Percentiles rank a stretch among this genome's conserved stretches.
These are phyloP conservation scores for Eremochloa ophiuroides DNA, from an alignment of 176 grass and related monocot species.

Conservation along the genomic window DNA sequence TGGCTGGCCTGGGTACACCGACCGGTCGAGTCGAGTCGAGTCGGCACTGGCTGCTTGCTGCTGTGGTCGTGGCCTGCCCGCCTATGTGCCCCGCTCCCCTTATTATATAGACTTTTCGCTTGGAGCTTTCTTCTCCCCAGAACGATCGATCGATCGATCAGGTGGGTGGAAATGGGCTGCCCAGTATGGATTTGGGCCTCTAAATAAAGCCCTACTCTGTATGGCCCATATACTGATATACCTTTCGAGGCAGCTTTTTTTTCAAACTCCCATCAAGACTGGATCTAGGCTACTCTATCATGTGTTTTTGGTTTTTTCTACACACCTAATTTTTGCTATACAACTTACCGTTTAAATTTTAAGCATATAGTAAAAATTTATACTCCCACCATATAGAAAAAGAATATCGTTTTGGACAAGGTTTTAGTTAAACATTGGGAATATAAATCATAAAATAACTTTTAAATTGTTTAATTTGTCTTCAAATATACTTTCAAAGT, in stretches of 20 bases:
- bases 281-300: neutral
- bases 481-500: too few relatives aligned
- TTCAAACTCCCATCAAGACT: too few relatives aligned
- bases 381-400: too few relatives aligned
- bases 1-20: neutral
- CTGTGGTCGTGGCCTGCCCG: neutral
- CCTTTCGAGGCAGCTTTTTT: too few relatives aligned
- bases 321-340: neutral
- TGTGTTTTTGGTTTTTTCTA: neutral
- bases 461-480: too few relatives aligned
- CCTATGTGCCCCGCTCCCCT: neutral
- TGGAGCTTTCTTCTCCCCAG: neutral
- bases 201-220: neutral
- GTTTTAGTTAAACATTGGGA: too few relatives aligned
- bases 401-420: too few relatives aligned
- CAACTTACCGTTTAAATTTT: too few relatives aligned
- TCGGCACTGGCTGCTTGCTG: neutral
- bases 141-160: neutral
- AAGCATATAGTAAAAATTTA: too few relatives aligned
- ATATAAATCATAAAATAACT: too few relatives aligned
- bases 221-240: too few relatives aligned
- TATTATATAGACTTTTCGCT: constrained; percentile 19
- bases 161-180: neutral
- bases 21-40: neutral
- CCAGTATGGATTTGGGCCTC: neutral